phyloP scores from a whole-genome alignment of 2,329 filamentous ascomycete genomes.

The Paraphaeosphaeria minitans region DNA sequence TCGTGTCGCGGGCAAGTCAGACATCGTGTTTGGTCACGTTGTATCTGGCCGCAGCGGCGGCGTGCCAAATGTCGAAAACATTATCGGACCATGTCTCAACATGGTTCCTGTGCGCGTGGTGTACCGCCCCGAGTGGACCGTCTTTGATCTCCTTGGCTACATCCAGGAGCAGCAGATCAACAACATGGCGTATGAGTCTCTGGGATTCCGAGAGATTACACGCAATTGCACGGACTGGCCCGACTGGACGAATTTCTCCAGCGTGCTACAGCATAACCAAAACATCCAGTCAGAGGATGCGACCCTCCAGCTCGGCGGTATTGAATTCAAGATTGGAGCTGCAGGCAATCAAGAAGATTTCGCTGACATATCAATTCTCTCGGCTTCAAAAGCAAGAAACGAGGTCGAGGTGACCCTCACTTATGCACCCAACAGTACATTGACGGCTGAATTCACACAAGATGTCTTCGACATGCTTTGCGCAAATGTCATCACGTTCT shows the following conservation, averaged over 20 bases:
- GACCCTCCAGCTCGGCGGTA: constrained; percentile 54
- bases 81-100: constrained; percentile 51
- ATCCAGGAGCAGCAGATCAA: constrained; percentile 53
- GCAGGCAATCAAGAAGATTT: constrained; percentile 40
- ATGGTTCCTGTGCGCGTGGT: constrained; percentile 50
- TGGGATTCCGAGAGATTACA: constrained; percentile 42
- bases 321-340: constrained; percentile 37
- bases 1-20: constrained; percentile 41
- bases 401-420: constrained; percentile 38
- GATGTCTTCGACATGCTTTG: constrained; percentile 52
- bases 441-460: constrained; percentile 58
- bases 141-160: constrained; percentile 46
- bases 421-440: constrained; percentile 49
- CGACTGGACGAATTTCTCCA: constrained; percentile 44
- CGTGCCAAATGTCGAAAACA: constrained; percentile 44
- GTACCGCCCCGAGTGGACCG: constrained; percentile 41
- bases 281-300: constrained; percentile 45
- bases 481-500: constrained; percentile 32
- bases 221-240: constrained; percentile 45
- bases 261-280: constrained; percentile 42
- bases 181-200: constrained; percentile 43
- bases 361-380: constrained; percentile 40
- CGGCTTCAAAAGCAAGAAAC: constrained; percentile 27
- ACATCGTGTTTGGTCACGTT: constrained; percentile 52
- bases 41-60: constrained; percentile 49